A percentile compares a stretch with the other conserved stretches of the same genome.
Conservation (phyloP, 106 monocot genomes). For the Xerophyta viscosa region DNA sequence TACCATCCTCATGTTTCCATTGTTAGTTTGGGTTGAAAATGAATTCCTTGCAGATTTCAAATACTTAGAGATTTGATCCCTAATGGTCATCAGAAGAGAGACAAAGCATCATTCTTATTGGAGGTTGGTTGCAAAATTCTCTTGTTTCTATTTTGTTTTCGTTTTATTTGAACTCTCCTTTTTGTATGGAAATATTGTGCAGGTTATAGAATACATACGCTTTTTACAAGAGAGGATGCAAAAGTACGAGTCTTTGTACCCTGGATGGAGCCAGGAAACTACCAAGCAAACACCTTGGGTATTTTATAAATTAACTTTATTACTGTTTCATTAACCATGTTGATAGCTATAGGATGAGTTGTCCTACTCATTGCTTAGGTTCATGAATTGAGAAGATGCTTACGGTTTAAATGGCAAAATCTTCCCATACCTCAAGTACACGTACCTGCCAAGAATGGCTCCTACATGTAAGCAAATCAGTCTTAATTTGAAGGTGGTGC, state of each 20-base stretch:
- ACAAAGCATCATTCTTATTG: constrained; percentile 34
- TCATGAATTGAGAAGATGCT: no score
- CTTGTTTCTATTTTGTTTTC: neutral
- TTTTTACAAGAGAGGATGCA: constrained; percentile 50
- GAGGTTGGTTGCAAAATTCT: constrained; percentile 11
- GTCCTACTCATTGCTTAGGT: no score
- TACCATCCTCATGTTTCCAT: no score
- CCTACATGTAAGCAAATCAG: no score
- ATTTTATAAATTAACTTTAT: no score
- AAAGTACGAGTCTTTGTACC: constrained; percentile 37
- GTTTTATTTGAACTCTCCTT: neutral
- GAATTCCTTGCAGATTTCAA: constrained; percentile 35
- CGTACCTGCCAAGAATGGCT: no score
- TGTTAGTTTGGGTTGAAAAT: no score
- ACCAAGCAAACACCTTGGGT: constrained; percentile 50
- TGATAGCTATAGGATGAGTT: no score
- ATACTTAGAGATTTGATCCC: constrained; percentile 29
- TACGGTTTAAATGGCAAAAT: no score
- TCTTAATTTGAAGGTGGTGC: no score
- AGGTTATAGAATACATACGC: constrained; percentile 67
- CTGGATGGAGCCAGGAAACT: constrained; percentile 43
- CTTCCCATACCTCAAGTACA: no score
- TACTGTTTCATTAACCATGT: no score
- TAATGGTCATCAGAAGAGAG: constrained; percentile 28
- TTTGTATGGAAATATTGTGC: constrained; percentile 2